Conservation (phyloP, 257 asterid genomes). For the Pogostemon cablin region DNA sequence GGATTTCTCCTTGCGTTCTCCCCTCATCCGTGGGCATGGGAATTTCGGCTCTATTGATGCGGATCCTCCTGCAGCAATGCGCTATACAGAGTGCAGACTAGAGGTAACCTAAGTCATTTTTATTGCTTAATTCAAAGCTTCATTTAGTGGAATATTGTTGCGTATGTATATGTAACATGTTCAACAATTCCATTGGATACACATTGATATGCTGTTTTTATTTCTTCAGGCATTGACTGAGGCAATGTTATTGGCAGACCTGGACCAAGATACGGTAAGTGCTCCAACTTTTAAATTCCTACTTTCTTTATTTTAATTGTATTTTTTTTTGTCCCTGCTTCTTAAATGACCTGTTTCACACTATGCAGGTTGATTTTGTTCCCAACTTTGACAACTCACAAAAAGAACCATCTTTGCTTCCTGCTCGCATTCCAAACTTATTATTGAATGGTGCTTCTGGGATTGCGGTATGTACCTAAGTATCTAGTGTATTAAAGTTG, state of each 20-base stretch:
- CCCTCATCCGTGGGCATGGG: conserved; percentile 96
- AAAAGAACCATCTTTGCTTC: conserved; percentile 97
- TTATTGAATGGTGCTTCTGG: conserved; percentile 97
- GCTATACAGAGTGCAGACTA: conserved; percentile 96
- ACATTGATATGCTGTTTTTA: conserved; percentile 21
- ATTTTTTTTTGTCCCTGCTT: conserved; percentile 11
- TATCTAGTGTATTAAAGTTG: conserved; percentile 20
- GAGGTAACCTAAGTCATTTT: conserved; percentile 57
- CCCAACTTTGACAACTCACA: conserved; percentile 96
- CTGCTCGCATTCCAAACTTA: conserved; percentile 91
- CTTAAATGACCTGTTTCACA: conserved; percentile 29
- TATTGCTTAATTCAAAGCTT: conserved; percentile 13
- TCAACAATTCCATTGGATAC: conserved; percentile 17
- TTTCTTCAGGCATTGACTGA: conserved; percentile 84
- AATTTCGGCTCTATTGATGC: conserved; percentile 98
- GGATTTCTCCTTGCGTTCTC: conserved; percentile 97
- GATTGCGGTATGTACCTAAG: conserved; percentile 72
- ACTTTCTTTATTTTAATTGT: conserved; percentile 6
- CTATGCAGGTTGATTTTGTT: conserved; percentile 86
- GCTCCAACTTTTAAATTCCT: conserved; percentile 12
- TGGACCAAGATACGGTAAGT: conserved; percentile 87
- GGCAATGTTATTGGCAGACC: conserved; percentile 90
- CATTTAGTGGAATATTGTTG: conserved; percentile 10
- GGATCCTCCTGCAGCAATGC: conserved; percentile 99
- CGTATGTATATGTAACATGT: not conserved